A percentile compares a stretch with the other conserved stretches of the same genome.
These are phyloP conservation scores for Kuraishia molischiana DNA, from an alignment of 805 yeast genomes.

Conservation along the genomic window DNA sequence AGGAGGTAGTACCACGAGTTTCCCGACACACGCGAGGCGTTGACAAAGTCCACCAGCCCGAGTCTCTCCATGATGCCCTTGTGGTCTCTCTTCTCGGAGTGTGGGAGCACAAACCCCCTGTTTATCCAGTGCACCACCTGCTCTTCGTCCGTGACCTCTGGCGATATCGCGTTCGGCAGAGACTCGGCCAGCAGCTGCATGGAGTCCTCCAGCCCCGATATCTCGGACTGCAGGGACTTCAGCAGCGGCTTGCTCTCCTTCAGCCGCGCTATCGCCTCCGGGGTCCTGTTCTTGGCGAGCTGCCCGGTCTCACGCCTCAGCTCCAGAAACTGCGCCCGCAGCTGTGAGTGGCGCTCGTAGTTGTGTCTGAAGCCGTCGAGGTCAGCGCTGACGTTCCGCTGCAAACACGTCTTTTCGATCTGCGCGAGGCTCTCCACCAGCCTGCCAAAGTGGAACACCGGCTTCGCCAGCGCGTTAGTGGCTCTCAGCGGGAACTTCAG, in stretches of 20 bases:
- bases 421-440: background rate
- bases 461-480: background rate
- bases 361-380: background rate
- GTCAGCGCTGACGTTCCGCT: background rate
- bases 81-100: constrained; percentile 40
- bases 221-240: constrained; percentile 14
- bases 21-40: constrained; percentile 72
- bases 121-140: constrained; percentile 45
- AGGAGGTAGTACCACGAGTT: constrained; percentile 80
- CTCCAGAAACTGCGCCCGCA: background rate
- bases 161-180: constrained; percentile 56
- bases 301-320: background rate
- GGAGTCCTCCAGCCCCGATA: constrained; percentile 21
- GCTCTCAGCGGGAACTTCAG: background rate
- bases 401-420: background rate
- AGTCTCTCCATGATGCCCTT: constrained; percentile 59
- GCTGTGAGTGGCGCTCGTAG: background rate
- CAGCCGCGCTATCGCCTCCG: constrained; percentile 9
- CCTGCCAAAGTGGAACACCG: background rate
- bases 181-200: constrained; percentile 31
- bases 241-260: constrained; percentile 18
- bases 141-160: constrained; percentile 31
- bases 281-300: constrained; percentile 3
- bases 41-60: constrained; percentile 56
- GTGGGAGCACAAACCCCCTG: constrained; percentile 17